Percentiles rank a stretch among this genome's conserved stretches.
Evolutionary conservation across 2,329 filamentous ascomycete species (phyloP).

Genomic region (Dothidotthia symphoricarpi): DNA sequence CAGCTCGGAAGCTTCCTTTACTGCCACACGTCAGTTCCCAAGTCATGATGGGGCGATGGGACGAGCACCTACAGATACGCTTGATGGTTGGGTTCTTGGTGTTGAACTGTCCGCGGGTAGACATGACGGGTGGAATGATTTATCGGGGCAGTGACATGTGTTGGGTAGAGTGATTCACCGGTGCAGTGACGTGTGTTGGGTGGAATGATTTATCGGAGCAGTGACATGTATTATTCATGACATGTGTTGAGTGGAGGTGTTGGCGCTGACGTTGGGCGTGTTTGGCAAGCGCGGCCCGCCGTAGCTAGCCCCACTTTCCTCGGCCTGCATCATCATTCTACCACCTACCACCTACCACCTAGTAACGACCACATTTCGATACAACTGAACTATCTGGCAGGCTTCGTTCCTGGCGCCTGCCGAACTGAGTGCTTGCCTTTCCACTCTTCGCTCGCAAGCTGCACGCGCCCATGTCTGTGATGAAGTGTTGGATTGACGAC

Average conservation of each 20-base stretch:
- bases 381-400: too few relatives aligned
- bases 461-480: too few relatives aligned
- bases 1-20: constrained; percentile 89
- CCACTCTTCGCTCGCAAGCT: too few relatives aligned
- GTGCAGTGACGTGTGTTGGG: background rate
- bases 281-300: background rate
- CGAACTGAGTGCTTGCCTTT: too few relatives aligned
- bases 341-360: too few relatives aligned
- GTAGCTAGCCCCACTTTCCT: too few relatives aligned
- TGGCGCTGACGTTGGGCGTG: constrained; percentile 16
- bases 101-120: constrained; percentile 55
- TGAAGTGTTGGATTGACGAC: too few relatives aligned
- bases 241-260: constrained; percentile 1
- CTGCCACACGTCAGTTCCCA: constrained; percentile 45
- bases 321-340: too few relatives aligned
- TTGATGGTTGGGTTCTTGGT: constrained; percentile 80
- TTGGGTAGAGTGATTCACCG: too few relatives aligned
- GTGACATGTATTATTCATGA: background rate
- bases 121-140: constrained; percentile 38
- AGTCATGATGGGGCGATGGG: too few relatives aligned
- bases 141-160: background rate
- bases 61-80: constrained; percentile 70
- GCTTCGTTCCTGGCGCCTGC: too few relatives aligned
- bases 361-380: too few relatives aligned
- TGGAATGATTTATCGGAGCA: background rate